Evolutionary conservation across 2,329 filamentous ascomycete species (phyloP), one percentile per base, ranked within the genome.

Genomic region (Rutstroemia sydowiana): DNA sequence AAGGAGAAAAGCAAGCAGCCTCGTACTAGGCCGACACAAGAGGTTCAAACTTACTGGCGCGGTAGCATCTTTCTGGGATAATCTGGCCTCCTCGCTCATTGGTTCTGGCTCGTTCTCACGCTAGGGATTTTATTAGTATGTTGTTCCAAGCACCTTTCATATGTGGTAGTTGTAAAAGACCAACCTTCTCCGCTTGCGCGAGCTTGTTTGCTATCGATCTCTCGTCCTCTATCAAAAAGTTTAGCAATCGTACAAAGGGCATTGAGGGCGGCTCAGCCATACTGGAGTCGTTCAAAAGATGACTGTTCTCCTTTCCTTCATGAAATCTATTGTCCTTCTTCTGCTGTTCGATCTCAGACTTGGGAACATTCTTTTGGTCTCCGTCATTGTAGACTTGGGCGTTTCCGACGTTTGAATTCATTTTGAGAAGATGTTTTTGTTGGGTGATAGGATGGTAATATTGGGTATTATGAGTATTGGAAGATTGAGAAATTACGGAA

Each of bases 211-310:
- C 80, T 48, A 88, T 87, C 40, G 82, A 75, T 64, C 84, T 77
- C 68, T 87, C 72, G 61, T 88, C 84, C 77, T 88, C 83, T 81
- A 57, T 50, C 48, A 30, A 20, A 53, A 69, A 53, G 66, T 42
- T 57, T 31, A 61, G 53, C 10, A 14, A 20, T 16, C 42, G 6
- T n/a, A n/a, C n/a, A 11, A 31, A 20, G 6, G 11, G 18, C 16
- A 23, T 8, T 23, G 30, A 11, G 40, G 7, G 48, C 11, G 20
- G 4, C 10, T 21, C 3, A 11, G 14, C 13, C 77, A 56, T 77
- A 90, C 87, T 92, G 45, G 87, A 81, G 66, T 93, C 87, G 51
- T 78, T 76, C 57, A 76, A 73, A 55, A 75, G 68, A 70, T 95
- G 88, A 48, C 84, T 84, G 67, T 87, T 74, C 53, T 76, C 68